phyloP scores from a whole-genome alignment of 352 stramenopile genomes.

The Phytophthora nicotianae region DNA sequence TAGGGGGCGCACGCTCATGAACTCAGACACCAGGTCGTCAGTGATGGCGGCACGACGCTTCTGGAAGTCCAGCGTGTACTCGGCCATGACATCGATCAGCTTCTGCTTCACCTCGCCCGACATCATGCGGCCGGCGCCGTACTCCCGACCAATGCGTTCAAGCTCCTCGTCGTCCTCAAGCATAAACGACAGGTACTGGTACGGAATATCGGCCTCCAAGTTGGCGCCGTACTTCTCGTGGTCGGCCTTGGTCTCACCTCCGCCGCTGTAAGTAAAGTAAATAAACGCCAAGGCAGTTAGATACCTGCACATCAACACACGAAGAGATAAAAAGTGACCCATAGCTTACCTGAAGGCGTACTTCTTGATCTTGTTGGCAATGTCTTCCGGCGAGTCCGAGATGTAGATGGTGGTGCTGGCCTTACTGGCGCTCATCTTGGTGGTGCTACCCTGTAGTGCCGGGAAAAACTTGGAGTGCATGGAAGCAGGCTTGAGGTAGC shows the following conservation, averaged over 20 bases:
- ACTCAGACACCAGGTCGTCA: conserved; percentile 95
- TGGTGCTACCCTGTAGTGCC: conserved; percentile 95
- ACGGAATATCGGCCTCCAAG: conserved; percentile 98
- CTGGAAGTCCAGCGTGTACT: conserved; percentile 96
- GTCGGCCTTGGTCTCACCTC: conserved; percentile 97
- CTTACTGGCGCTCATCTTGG: conserved; percentile 99
- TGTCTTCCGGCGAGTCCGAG: conserved; percentile 97
- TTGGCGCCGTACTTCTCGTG: conserved; percentile 99
- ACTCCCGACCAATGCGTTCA: conserved; percentile 93
- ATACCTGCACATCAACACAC: conserved; percentile 23
- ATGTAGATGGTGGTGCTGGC: conserved; percentile 98
- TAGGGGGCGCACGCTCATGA: conserved; percentile 95
- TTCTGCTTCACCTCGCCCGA: conserved; percentile 98
- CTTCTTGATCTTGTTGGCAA: conserved; percentile 93
- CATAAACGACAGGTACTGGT: conserved; percentile 99
- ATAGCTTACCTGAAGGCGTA: conserved; percentile 79
- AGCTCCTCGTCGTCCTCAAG: conserved; percentile 99
- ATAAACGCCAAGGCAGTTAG: conserved; percentile 81
- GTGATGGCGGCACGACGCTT: conserved; percentile 92
- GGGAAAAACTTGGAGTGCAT: conserved; percentile 99
- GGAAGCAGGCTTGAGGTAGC: conserved; percentile 95
- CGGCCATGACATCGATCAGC: conserved; percentile 93
- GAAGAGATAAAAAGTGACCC: not conserved
- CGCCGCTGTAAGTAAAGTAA: conserved; percentile 83
- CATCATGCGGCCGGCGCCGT: conserved; percentile 95